Conservation (phyloP, 1,284 basidiomycete species). For the Polyporus tsugae region DNA sequence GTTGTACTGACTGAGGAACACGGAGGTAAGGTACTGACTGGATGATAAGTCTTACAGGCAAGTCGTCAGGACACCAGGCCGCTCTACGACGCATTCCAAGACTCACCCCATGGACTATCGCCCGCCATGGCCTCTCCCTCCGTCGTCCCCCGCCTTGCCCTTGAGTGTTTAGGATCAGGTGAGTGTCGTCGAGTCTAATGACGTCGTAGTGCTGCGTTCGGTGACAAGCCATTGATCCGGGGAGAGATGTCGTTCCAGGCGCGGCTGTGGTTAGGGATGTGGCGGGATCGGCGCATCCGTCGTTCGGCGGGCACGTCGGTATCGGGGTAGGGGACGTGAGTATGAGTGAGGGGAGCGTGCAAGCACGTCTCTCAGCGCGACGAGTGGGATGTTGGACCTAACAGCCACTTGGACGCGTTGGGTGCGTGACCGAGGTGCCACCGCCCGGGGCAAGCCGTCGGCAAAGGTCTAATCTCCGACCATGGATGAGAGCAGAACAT, state of each 20-base stretch:
- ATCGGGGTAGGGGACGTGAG: neutral
- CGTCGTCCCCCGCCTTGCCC: neutral
- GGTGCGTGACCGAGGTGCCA: neutral
- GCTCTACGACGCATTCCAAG: neutral
- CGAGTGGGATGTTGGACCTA: neutral
- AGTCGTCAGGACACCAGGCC: neutral
- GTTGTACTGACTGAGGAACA: neutral
- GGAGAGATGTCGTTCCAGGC: neutral
- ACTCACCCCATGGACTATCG: neutral
- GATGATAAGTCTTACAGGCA: neutral
- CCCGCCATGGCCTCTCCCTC: neutral
- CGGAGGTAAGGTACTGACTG: neutral
- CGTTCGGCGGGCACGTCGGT: neutral
- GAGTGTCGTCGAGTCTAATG: neutral
- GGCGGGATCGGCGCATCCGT: neutral
- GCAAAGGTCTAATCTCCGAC: neutral
- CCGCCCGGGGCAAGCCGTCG: neutral
- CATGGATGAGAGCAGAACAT: neutral
- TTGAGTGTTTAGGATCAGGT: neutral
- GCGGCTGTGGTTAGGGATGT: neutral
- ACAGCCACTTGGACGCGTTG: neutral
- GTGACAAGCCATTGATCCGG: conserved; percentile 3
- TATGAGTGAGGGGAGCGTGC: neutral
- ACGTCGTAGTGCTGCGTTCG: neutral
- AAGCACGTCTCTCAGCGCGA: neutral